Conservation (phyloP, 177 flowering plant genomes). For the Vitis hybrid region DNA sequence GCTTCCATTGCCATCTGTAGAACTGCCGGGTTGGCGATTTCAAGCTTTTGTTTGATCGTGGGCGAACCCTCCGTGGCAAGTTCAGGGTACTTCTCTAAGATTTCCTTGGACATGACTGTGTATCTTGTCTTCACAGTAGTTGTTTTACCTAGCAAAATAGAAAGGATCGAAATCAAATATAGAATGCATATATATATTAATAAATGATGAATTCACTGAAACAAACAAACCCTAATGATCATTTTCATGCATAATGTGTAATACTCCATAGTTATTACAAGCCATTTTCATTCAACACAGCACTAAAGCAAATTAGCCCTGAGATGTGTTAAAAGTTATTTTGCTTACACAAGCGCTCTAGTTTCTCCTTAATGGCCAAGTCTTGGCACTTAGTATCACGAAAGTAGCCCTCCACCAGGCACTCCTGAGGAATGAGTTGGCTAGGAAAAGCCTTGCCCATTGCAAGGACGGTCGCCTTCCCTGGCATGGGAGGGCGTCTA, state of each 20-base stretch:
- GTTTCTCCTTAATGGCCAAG: conserved; percentile 55
- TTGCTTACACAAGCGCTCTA: conserved; percentile 67
- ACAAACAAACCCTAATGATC: not conserved
- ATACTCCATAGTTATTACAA: too few species aligned
- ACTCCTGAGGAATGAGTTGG: conserved; percentile 61
- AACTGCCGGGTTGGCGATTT: conserved; percentile 54
- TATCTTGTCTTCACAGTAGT: conserved; percentile 81
- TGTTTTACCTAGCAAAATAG: conserved; percentile 46
- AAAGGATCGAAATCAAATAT: not conserved
- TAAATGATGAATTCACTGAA: not conserved
- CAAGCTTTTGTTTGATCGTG: conserved; percentile 57
- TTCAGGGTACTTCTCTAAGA: conserved; percentile 48
- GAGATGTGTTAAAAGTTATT: not conserved
- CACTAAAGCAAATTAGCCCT: too few species aligned
- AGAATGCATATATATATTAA: not conserved
- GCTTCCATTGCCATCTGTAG: conserved; percentile 66
- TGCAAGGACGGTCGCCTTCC: conserved; percentile 72
- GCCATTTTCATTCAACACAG: too few species aligned
- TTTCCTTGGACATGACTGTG: conserved; percentile 72
- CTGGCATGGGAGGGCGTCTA: conserved; percentile 36
- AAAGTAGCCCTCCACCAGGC: conserved; percentile 65
- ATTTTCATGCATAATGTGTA: not conserved
- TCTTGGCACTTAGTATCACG: conserved; percentile 69
- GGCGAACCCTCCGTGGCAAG: conserved; percentile 50
- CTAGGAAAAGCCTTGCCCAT: conserved; percentile 69